phyloP scores from a whole-genome alignment of 228 moss, liverwort and hornwort species.

The Sphagnum magellanicum region DNA sequence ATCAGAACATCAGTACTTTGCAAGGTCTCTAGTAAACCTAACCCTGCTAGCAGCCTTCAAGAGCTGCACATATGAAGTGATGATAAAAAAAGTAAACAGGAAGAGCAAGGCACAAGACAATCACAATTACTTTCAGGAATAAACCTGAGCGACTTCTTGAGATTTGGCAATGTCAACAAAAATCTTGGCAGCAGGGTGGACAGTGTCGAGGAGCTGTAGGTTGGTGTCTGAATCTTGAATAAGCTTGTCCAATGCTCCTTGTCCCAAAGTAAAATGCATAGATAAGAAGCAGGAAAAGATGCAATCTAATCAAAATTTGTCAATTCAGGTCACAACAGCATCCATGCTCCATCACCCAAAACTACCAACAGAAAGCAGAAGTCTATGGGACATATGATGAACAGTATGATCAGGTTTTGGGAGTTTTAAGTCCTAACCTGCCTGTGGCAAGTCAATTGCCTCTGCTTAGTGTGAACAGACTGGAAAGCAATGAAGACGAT shows the following conservation, averaged over 20 bases:
- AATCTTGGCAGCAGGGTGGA: slow-evolving; percentile 97
- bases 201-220: slow-evolving; percentile 96
- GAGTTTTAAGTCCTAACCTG: no score
- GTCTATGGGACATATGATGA: no score
- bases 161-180: slow-evolving; percentile 98
- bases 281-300: slow-evolving; percentile 1
- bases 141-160: slow-evolving; percentile 85
- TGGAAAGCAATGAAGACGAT: no score
- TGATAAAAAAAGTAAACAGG: not conserved
- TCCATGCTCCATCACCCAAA: no score
- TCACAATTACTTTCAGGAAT: not conserved
- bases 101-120: no score
- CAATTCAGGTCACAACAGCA: no score
- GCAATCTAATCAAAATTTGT: no score
- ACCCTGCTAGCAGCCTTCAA: not conserved
- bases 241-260: slow-evolving; percentile 96
- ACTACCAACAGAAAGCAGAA: no score
- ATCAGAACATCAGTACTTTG: not conserved
- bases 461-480: no score
- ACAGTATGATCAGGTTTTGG: no score
- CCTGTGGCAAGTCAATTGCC: no score
- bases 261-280: slow-evolving; percentile 85
- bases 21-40: not conserved
- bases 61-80: not conserved
- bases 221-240: slow-evolving; percentile 88